Conservation (phyloP, 2,329 filamentous ascomycete species). For the Bipolaris gigantea region DNA sequence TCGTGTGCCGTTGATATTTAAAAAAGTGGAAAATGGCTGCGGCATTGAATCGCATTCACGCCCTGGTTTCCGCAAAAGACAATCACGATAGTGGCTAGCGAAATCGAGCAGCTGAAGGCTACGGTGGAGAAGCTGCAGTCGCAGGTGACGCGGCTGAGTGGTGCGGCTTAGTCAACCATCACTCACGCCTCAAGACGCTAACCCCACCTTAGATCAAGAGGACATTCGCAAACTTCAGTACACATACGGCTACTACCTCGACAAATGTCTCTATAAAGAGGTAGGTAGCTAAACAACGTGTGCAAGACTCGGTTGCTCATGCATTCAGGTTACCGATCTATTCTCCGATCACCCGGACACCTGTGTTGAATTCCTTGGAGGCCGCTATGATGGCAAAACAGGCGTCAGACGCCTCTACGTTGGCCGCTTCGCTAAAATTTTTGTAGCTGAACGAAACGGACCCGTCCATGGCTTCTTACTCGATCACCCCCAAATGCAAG, state of each 20-base stretch:
- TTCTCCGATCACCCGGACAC: slow-evolving; percentile 58
- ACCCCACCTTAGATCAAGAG: slow-evolving; percentile 50
- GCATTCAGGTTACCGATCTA: slow-evolving; percentile 43
- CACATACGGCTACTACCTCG: slow-evolving; percentile 62
- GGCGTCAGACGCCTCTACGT: slow-evolving; percentile 58
- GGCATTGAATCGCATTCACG: background rate
- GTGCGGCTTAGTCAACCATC: slow-evolving; percentile 15
- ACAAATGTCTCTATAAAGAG: slow-evolving; percentile 62
- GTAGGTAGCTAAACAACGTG: slow-evolving; percentile 27
- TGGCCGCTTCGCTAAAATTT: slow-evolving; percentile 54
- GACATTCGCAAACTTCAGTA: slow-evolving; percentile 60
- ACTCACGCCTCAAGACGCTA: slow-evolving; percentile 8
- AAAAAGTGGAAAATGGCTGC: slow-evolving; percentile 14
- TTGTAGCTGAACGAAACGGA: slow-evolving; percentile 59
- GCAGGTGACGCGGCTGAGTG: slow-evolving; percentile 34
- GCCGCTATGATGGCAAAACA: slow-evolving; percentile 56
- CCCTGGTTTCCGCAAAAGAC: background rate
- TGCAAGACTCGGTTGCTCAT: slow-evolving; percentile 6
- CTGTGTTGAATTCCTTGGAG: slow-evolving; percentile 60
- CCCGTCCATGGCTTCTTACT: slow-evolving; percentile 60
- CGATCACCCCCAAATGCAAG: slow-evolving; percentile 61
- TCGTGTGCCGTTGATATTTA: slow-evolving; percentile 8
- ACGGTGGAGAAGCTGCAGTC: slow-evolving; percentile 33
- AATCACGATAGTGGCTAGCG: slow-evolving; percentile 24
- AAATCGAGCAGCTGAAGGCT: slow-evolving; percentile 35